Evolutionary conservation across 306 rosid species (phyloP), one percentile per base, ranked within the genome.

Genomic region (Vigna angularis): DNA sequence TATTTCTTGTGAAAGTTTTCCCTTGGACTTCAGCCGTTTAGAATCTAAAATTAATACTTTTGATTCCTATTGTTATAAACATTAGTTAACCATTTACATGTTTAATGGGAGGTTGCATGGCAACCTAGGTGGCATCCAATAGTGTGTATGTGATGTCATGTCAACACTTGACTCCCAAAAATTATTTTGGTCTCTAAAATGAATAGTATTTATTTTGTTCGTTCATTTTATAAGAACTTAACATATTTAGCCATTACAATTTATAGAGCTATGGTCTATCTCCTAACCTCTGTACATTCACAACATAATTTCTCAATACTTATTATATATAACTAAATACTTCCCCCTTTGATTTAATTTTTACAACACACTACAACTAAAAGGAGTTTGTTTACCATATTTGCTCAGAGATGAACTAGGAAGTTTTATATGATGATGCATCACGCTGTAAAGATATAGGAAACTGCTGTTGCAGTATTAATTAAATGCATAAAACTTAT

Each of bases 311-410:
- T 49, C 44, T 53, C 14, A 14, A 18, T 28, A 72, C 7, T 71
- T 17, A 12, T 71, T 17, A 12, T n/a, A 36, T 42, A 42, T 42
- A 42, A 42, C 9, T 42, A 9, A 6, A 40, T n/a, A 4, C 20
- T 9, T 13, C 49, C 48, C 49, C 32, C 52, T 66, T 44, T 30
- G 34, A 30, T 30, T 30, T 4, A 42, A 44, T 22, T 66, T 44
- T 66, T 9, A 11, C n/a, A 20, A 17, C 16, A 16, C 18, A 6
- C 12, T 17, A 38, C 70, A n/a, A 63, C 66, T 59, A 62, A 76
- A 70, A 52, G 66, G 69, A 83, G 73, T 83, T 66, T 67, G 53
- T 77, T 67, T 14, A 44, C 16, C 59, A 45, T 38, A 50, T 67
- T 34, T 78, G 77, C 62, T 12, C 44, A 73, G 30, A 24, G 62